A percentile compares a stretch with the other conserved stretches of the same genome.
These are phyloP conservation scores for Globisporangium mamillatum DNA, from an alignment of 352 stramenopile species.

Conservation along the genomic window DNA sequence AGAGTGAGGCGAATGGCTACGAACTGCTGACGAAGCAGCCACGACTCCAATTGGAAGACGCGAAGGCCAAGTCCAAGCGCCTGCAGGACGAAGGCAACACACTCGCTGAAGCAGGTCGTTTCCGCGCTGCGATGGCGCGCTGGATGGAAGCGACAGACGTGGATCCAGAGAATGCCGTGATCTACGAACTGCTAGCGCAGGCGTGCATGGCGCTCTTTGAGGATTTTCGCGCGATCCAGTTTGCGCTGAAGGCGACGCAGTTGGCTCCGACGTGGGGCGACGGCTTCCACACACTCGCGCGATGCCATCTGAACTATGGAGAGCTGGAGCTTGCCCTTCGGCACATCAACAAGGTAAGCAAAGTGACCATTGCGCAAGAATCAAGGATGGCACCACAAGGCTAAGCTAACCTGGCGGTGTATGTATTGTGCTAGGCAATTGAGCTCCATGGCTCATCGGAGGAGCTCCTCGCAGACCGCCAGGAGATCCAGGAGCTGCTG, in stretches of 20 bases:
- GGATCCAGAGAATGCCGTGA: slow-evolving; percentile 38
- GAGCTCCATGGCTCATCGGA: slow-evolving; percentile 35
- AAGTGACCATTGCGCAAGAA: background rate
- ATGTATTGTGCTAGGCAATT: slow-evolving; percentile 33
- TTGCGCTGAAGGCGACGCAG: slow-evolving; percentile 50
- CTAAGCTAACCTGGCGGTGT: background rate
- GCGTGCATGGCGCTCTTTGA: slow-evolving; percentile 65
- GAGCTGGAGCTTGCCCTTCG: slow-evolving; percentile 60
- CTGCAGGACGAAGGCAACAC: slow-evolving; percentile 77
- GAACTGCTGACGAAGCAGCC: slow-evolving; percentile 13
- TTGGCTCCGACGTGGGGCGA: slow-evolving; percentile 61
- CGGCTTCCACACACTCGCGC: slow-evolving; percentile 61
- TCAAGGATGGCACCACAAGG: background rate
- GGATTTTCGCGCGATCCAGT: slow-evolving; percentile 76
- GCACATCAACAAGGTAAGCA: slow-evolving; percentile 45
- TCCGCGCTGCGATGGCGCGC: slow-evolving; percentile 56
- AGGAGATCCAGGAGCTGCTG: slow-evolving; percentile 45
- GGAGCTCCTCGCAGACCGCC: slow-evolving; percentile 44
- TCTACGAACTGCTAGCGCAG: slow-evolving; percentile 74
- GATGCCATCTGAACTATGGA: slow-evolving; percentile 77
- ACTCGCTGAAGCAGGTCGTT: slow-evolving; percentile 63
- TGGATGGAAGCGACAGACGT: slow-evolving; percentile 60
- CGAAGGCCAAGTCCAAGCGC: slow-evolving; percentile 44
- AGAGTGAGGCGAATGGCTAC: background rate
- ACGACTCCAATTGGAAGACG: slow-evolving; percentile 54